A percentile compares a stretch with the other conserved stretches of the same genome.
Conservation (phyloP, 2,329 filamentous ascomycete species). For the Fusarium subtropicale region DNA sequence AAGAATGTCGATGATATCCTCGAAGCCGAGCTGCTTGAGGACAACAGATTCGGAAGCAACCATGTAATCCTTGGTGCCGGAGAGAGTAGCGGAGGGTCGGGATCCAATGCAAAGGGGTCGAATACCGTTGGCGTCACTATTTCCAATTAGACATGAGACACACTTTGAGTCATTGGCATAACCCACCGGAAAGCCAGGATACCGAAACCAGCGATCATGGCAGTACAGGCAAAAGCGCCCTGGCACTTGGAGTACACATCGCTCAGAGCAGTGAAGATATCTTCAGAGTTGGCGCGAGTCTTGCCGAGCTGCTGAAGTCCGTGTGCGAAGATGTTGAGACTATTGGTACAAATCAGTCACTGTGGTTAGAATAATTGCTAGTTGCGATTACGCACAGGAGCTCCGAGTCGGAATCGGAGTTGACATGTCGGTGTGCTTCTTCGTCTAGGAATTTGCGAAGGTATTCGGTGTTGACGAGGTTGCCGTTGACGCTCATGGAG, state of each 20-base stretch:
- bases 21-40: conserved; percentile 83
- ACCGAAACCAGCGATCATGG: conserved; percentile 85
- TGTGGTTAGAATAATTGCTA: neutral
- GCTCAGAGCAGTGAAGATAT: conserved; percentile 78
- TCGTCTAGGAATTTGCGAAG: conserved; percentile 78
- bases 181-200: conserved; percentile 76
- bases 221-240: conserved; percentile 83
- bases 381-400: conserved; percentile 22
- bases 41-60: conserved; percentile 91
- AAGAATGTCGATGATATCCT: conserved; percentile 78
- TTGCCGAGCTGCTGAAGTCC: conserved; percentile 85
- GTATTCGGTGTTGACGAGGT: conserved; percentile 81
- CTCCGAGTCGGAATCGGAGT: conserved; percentile 86
- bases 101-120: conserved; percentile 84
- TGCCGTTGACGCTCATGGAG: conserved; percentile 76
- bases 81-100: conserved; percentile 71
- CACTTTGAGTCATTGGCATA: conserved; percentile 60
- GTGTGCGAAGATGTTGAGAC: conserved; percentile 86
- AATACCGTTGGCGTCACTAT: conserved; percentile 69
- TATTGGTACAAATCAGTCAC: conserved; percentile 67
- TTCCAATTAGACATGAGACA: conserved; percentile 60
- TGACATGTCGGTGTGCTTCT: conserved; percentile 86
- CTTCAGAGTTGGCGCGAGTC: conserved; percentile 80
- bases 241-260: conserved; percentile 79
- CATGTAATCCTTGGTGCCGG: conserved; percentile 82